Evolutionary conservation across 768 basidiomycete species (phyloP).

Genomic region (Pholiota molesta): DNA sequence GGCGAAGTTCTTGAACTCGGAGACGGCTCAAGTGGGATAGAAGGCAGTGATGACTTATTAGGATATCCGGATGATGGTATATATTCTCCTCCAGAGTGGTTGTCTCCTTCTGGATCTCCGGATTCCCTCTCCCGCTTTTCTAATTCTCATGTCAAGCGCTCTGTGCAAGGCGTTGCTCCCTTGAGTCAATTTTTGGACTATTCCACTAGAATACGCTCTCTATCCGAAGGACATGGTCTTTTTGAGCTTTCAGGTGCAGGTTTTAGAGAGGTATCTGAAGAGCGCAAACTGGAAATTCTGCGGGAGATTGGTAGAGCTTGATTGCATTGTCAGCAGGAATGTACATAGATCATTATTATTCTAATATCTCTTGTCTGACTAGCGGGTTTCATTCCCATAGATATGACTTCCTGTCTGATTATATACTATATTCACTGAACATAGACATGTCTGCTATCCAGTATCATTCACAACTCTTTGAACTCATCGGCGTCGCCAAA

Average conservation of each 20-base stretch:
- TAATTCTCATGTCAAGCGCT: conserved; percentile 52
- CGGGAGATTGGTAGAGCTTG: conserved; percentile 78
- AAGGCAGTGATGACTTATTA: conserved; percentile 39
- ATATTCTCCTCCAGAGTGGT: conserved; percentile 74
- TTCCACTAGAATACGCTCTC: conserved; percentile 72
- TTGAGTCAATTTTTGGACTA: conserved; percentile 85
- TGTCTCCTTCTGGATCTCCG: conserved; percentile 68
- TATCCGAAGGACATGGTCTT: conserved; percentile 80
- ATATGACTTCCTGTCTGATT: too few species aligned
- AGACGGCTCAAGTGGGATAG: conserved; percentile 38
- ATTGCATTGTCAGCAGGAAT: conserved; percentile 10
- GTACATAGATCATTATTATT: not conserved
- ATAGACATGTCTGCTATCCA: not conserved
- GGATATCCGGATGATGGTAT: conserved; percentile 63
- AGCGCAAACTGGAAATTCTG: conserved; percentile 71
- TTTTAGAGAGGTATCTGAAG: conserved; percentile 66
- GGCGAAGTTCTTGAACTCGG: conserved; percentile 79
- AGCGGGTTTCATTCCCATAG: too few species aligned
- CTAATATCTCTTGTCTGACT: not conserved
- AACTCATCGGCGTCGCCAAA: conserved; percentile 86
- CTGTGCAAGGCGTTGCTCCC: conserved; percentile 73
- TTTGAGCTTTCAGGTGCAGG: conserved; percentile 85
- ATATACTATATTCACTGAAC: not conserved
- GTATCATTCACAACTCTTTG: conserved; percentile 49
- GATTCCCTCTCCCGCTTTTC: conserved; percentile 27